phyloP scores from a whole-genome alignment of 1,139 yeast genomes.

The Chernovozyma sophiae-reginae region DNA sequence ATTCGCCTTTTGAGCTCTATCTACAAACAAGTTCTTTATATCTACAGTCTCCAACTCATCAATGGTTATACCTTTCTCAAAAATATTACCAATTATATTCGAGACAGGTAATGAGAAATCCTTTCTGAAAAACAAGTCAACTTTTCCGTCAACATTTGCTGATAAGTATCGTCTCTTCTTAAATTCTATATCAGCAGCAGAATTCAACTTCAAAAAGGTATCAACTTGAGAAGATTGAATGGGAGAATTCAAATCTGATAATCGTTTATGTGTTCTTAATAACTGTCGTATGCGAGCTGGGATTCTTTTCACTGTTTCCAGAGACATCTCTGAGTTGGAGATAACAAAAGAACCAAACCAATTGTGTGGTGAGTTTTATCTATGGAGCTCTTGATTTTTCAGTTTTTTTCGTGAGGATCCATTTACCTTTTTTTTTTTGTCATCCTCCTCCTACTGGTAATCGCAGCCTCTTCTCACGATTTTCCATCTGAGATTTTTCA shows the following conservation, averaged over 20 bases:
- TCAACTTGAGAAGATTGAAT: background rate
- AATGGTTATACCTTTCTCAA: background rate
- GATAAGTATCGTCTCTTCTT: constrained; percentile 1
- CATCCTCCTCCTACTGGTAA: too few relatives aligned
- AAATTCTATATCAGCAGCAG: background rate
- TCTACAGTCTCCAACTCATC: background rate
- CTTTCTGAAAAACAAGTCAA: background rate
- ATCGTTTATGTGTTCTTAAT: background rate
- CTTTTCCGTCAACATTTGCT: background rate
- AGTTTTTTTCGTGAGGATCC: too few relatives aligned
- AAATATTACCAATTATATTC: background rate
- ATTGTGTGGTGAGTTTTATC: too few relatives aligned
- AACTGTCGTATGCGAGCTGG: background rate
- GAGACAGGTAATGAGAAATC: background rate
- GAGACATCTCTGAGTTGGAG: background rate
- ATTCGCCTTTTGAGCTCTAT: background rate
- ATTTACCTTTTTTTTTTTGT: too few relatives aligned
- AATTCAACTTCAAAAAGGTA: background rate
- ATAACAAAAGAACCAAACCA: constrained; percentile 2
- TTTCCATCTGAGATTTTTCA: too few relatives aligned
- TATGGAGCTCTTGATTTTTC: too few relatives aligned
- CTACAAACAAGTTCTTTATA: too few relatives aligned
- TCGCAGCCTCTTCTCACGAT: too few relatives aligned
- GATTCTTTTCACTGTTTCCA: background rate
- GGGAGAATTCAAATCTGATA: background rate